Base-by-base conservation (phyloP, 176 grass and related monocot genomes). In the Otatea glauca region DNA sequence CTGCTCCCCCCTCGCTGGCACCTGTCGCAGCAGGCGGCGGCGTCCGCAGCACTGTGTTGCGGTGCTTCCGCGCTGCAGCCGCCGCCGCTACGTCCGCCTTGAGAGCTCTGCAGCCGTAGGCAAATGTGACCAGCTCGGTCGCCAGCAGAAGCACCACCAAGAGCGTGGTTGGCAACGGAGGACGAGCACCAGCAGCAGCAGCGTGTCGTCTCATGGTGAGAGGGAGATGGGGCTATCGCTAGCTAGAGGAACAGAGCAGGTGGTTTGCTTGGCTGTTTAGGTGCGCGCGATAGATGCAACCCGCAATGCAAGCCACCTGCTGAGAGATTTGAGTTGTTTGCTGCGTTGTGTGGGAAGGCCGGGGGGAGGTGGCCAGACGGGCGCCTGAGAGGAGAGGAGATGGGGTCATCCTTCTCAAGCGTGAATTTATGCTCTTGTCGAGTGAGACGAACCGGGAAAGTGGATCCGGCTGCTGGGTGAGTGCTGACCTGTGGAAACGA, bases 351-450 rank as follows among this genome's bases (percentile, higher is more conserved):
- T 54, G 65, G 60, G 53, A 56, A 60, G 50, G 41, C 55, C 61
- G 65, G 43, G 43, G 81, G n/a, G 29, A 60, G 72, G 43, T 29
- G 54, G 17, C 47, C 58, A 38, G 64, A 23, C 69, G 20, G 84
- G 65, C 32, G 43, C 20, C 53, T 4, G 62, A 23, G 14, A 25
- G 48, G 66, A 70, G 13, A 25, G 47, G 65, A 58, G 69, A 62
- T 47, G 61, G 1, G 47, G 34, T 43, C 72, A 39, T 65, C n/a
- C 59, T 50, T 64, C 25, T 38, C 69, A 47, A 64, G 59, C 5
- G 81, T 83, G 70, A 65, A 75, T 84, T 84, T 53, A 84, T n/a
- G 58, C 43, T 34, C 43, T 45, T 83, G 81, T 75, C 81, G 69
- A 74, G 70, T 37, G 70, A 38, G 58, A 18, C 58, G 23, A 78